Conservation (phyloP, 768 basidiomycete species). For the Russula griseocarnosa region DNA sequence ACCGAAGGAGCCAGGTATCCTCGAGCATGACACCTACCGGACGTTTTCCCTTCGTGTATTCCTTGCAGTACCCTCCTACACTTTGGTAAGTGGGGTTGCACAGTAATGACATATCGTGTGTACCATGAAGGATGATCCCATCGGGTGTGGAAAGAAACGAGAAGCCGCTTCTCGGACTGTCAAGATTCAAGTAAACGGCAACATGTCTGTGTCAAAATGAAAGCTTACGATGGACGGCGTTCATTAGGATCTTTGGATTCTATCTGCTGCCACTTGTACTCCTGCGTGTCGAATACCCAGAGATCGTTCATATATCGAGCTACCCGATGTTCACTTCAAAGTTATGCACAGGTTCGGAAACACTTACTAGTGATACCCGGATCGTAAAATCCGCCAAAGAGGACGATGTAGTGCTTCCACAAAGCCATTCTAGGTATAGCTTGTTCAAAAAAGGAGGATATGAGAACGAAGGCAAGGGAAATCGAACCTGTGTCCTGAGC, state of each 20-base stretch:
- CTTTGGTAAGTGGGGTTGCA: not conserved
- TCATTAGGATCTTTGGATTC: constrained; percentile 65
- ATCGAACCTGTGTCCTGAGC: constrained; percentile 75
- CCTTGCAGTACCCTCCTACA: constrained; percentile 85
- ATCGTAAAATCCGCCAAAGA: constrained; percentile 91
- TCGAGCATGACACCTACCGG: constrained; percentile 84
- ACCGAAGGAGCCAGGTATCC: constrained; percentile 87
- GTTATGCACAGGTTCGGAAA: not conserved
- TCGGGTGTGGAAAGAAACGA: constrained; percentile 76
- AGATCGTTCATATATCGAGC: constrained; percentile 80
- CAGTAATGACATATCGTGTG: constrained; percentile 9
- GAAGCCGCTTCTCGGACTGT: constrained; percentile 74
- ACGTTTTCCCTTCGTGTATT: constrained; percentile 80
- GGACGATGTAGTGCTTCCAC: constrained; percentile 82
- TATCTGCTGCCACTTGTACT: constrained; percentile 80
- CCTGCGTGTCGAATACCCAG: constrained; percentile 82
- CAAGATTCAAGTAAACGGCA: not conserved
- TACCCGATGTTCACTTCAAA: constrained; percentile 31
- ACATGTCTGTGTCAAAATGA: not conserved
- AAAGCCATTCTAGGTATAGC: constrained; percentile 63
- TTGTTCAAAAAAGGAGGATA: not conserved
- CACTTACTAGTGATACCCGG: constrained; percentile 72
- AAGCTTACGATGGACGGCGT: constrained; percentile 62
- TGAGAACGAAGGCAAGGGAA: not conserved
- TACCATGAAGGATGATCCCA: constrained; percentile 77